Percentiles rank a stretch among this genome's conserved stretches.
Conservation (phyloP, 345 rosid genomes). For the Stellera chamaejasme region DNA sequence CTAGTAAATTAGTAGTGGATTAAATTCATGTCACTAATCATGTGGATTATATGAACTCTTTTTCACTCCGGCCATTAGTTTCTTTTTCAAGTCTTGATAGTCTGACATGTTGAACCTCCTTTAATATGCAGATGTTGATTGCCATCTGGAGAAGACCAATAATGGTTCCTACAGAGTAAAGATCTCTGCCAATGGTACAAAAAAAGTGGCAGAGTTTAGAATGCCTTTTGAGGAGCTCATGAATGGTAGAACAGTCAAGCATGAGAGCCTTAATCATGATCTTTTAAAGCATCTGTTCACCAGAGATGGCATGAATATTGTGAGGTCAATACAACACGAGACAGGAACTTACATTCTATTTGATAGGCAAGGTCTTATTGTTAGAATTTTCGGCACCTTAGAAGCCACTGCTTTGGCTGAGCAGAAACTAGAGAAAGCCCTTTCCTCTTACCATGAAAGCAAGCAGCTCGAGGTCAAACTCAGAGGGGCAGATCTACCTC, state of each 20-base stretch:
- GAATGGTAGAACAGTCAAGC: conserved; percentile 55
- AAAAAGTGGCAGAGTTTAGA: conserved; percentile 70
- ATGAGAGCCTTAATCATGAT: conserved; percentile 41
- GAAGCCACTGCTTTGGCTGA: conserved; percentile 37
- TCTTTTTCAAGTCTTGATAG: too few species aligned
- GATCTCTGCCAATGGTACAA: conserved; percentile 69
- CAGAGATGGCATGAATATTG: conserved; percentile 44
- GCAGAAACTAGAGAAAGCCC: conserved; percentile 46
- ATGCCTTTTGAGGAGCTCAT: conserved; percentile 69
- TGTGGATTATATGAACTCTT: too few species aligned
- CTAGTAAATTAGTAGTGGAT: too few species aligned
- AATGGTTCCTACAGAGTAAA: conserved; percentile 58
- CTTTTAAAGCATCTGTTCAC: conserved; percentile 52
- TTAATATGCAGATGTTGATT: conserved; percentile 38
- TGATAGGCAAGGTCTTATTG: conserved; percentile 34
- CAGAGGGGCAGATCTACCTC: conserved; percentile 46
- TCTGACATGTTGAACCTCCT: not conserved
- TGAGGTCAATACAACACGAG: conserved; percentile 52
- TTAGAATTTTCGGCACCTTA: conserved; percentile 58
- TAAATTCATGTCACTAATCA: too few species aligned
- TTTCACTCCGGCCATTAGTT: too few species aligned
- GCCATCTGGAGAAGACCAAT: conserved; percentile 30
- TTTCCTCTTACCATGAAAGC: conserved; percentile 42
- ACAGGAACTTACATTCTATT: conserved; percentile 52
- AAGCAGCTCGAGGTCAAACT: conserved; percentile 63